Evolutionary conservation across 768 basidiomycete genomes (phyloP).

Genomic region (Amanita muscaria): DNA sequence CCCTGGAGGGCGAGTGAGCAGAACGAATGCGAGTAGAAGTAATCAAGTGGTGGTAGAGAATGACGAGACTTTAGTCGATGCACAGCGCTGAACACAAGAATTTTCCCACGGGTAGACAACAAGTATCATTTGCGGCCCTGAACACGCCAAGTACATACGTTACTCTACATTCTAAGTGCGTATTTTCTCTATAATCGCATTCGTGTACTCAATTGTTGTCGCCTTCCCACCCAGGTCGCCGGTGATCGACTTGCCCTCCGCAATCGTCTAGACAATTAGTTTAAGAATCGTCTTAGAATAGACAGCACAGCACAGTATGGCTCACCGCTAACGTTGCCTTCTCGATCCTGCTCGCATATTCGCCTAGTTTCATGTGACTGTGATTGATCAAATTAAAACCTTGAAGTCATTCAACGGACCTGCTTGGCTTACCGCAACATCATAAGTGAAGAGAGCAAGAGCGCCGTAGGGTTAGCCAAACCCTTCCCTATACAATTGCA

Average conservation of each 20-base stretch:
- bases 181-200: constrained; percentile 77
- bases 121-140: not conserved
- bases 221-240: constrained; percentile 94
- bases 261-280: constrained; percentile 90
- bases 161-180: constrained; percentile 16
- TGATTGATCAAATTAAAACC: constrained; percentile 12
- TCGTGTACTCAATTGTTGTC: constrained; percentile 81
- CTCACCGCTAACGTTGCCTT: constrained; percentile 82
- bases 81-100: constrained; percentile 18
- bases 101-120: constrained; percentile 29
- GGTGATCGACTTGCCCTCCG: constrained; percentile 91
- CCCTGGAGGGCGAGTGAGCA: constrained; percentile 86
- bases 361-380: constrained; percentile 88
- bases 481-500: constrained; percentile 71
- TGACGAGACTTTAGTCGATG: constrained; percentile 39
- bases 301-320: too few species aligned
- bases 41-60: constrained; percentile 38
- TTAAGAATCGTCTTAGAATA: too few species aligned
- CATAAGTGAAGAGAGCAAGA: constrained; percentile 92
- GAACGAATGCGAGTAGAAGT: constrained; percentile 41
- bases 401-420: constrained; percentile 10
- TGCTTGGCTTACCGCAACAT: constrained; percentile 71
- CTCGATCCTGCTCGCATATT: constrained; percentile 84
- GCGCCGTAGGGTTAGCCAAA: constrained; percentile 98
- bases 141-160: constrained; percentile 5